Evolutionary conservation across 169 alveolate species (phyloP), one percentile per base, ranked within the genome.

Genomic region (Eimeria brunetti): DNA sequence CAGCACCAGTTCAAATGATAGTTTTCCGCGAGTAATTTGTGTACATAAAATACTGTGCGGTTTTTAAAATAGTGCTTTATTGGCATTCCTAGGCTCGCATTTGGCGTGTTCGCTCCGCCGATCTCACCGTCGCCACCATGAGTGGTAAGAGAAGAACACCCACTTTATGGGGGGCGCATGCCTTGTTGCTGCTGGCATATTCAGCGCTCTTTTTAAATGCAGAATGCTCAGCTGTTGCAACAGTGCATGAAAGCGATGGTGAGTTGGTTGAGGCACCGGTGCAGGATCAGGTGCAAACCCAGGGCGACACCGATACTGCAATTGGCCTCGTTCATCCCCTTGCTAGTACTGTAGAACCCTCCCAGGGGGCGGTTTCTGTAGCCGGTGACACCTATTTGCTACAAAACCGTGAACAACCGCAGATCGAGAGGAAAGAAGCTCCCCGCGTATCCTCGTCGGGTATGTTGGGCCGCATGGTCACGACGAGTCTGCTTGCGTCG

Each of bases 181-280:
- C 49, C 51, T 38, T 81, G 51, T 9, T n/a, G 12, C 71, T 81
- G 75, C 18, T 81, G 51, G 69, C 49, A 12, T 0, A 81, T n/a
- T 12, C 41, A 81, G 89, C 27, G 0, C 14, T 81, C n/a, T 27
- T 81, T 33, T 81, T 49, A 9, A 51, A 3, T 33, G 69, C 30
- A 8, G n/a, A 81, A 30, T 18, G 89, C 71, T 81, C 67, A n/a
- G 89, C n/a, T 51, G 71, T 18, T 24, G 73, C 89, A 30, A 36
- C 67, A 30, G 75, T 14, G 71, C 49, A 81, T 81, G 75, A 49
- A 56, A 56, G 49, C 51, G 18, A 22, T 53, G 89, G 89, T 20
- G 89, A 49, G 22, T 2, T 56, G 2, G 69, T 33, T 49, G 71
- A 51, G 12, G 51, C 67, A 30, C 51, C 64, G 14, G 71, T 81